Percentiles rank a stretch among this genome's conserved stretches.
These are phyloP conservation scores for Fusarium nanum DNA, from an alignment of 2,329 filamentous ascomycete genomes.

Conservation along the genomic window DNA sequence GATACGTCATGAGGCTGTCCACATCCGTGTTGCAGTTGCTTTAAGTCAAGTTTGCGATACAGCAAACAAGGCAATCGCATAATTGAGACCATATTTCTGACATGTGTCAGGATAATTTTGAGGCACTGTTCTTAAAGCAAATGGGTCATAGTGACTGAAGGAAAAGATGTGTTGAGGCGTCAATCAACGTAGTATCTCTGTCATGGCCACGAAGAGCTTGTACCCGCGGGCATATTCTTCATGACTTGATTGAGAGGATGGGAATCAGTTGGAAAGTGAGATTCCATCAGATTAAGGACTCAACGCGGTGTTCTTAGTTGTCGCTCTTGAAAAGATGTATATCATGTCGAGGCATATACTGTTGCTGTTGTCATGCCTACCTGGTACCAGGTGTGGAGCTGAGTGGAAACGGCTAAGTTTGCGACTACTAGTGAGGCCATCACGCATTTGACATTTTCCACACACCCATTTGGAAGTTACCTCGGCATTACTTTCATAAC, in stretches of 20 bases:
- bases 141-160: background rate
- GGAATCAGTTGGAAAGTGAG: background rate
- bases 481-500: background rate
- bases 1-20: background rate
- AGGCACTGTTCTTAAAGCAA: too few relatives aligned
- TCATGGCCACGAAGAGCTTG: accelerated
- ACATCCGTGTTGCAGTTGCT: accelerated
- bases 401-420: background rate
- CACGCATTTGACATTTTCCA: background rate
- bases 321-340: accelerated
- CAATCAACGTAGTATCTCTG: background rate
- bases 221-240: accelerated
- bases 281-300: accelerated
- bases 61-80: background rate
- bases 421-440: background rate
- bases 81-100: background rate
- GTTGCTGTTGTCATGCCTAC: too few relatives aligned
- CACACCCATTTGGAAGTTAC: background rate
- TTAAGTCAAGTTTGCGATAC: background rate
- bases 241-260: accelerated
- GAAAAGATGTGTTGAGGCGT: too few relatives aligned
- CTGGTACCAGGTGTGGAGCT: background rate
- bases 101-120: too few relatives aligned
- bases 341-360: background rate
- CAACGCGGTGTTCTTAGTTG: accelerated